Evolutionary conservation across 257 asterid genomes (phyloP), one percentile per base, ranked within the genome.

Genomic region (Lycium ferocissimum): DNA sequence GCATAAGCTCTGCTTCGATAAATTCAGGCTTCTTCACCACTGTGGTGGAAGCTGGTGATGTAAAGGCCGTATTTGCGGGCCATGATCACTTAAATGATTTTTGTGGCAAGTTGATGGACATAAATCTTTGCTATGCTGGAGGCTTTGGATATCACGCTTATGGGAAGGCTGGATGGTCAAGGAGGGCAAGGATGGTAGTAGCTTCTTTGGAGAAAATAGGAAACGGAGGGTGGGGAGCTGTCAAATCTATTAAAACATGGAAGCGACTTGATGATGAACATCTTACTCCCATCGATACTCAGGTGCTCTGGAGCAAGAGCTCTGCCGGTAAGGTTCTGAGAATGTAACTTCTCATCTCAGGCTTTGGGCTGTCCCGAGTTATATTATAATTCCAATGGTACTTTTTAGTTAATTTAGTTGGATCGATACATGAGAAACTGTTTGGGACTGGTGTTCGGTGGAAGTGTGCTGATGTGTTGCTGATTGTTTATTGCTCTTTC

Each of bases 111-210:
- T 79, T 93, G 65, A 90, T 81, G 1, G 94, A 97, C 72, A 87
- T 96, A 80, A 89, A 92, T 82, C 92, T 96, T 17, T 96, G 99
- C 88, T 96, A 95, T 85, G 98, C 95, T 83, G 99, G 99, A 53
- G 99, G 99, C 26, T 95, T 95, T 13, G 99, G 99, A 11, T 96
- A 96, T 81, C 99, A 95, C 86, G 99, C 98, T 5, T 96, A 96
- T 79, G 99, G 99, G 84, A 91, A 93, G 88, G 93, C 97, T 3
- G 98, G 99, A 67, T 96, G 99, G 99, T 76, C 93, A 8, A 93
- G 99, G 88, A 91, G 99, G 89, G 94, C 99, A n/a, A 95, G 99
- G 84, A 84, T 95, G 94, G 98, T 96, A 76, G 92, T 91, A 5
- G 97, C 93, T 2, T 91, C 97, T 20, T 83, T 94, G 85, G 98